phyloP scores from a whole-genome alignment of 805 yeast species.

The Wickerhamomyces pijperi region DNA sequence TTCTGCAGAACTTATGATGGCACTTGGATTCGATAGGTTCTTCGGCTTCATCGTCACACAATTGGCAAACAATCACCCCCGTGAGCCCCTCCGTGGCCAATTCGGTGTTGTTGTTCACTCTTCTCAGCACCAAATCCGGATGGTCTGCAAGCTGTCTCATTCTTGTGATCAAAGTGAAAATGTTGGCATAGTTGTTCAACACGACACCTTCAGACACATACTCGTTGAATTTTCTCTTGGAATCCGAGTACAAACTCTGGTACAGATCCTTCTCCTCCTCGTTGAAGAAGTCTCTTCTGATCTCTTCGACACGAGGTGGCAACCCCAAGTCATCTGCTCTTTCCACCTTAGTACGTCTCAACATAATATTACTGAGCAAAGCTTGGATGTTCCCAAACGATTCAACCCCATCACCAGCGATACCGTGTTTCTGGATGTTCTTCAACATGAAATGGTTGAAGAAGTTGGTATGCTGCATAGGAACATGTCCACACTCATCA shows the following conservation, averaged over 20 bases:
- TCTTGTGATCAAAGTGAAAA: slow-evolving; percentile 88
- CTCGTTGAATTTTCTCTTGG: slow-evolving; percentile 78
- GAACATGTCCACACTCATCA: slow-evolving; percentile 78
- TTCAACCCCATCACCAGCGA: slow-evolving; percentile 67
- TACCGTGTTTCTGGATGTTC: slow-evolving; percentile 80
- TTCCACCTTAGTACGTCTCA: slow-evolving; percentile 90
- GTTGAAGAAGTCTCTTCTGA: slow-evolving; percentile 78
- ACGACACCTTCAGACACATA: slow-evolving; percentile 96
- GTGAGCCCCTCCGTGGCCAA: slow-evolving; percentile 20
- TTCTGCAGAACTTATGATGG: slow-evolving; percentile 85
- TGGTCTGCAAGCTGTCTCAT: slow-evolving; percentile 99
- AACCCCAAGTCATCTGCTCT: slow-evolving; percentile 95
- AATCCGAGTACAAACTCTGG: slow-evolving; percentile 76
- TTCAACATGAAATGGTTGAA: slow-evolving; percentile 94
- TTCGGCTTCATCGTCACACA: slow-evolving; percentile 97
- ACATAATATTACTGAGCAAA: slow-evolving; percentile 70
- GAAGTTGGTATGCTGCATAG: slow-evolving; percentile 91
- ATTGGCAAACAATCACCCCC: slow-evolving; percentile 65
- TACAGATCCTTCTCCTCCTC: slow-evolving; percentile 93
- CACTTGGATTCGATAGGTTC: slow-evolving; percentile 94
- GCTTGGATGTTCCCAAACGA: slow-evolving; percentile 72
- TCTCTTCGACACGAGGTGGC: slow-evolving; percentile 91
- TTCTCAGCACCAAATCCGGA: slow-evolving; percentile 84
- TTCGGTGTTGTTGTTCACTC: slow-evolving; percentile 34
- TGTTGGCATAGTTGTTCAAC: slow-evolving; percentile 91